These are phyloP conservation scores for Botrytis fabae DNA, from an alignment of 2,329 filamentous ascomycete genomes.

Conservation along the genomic window DNA sequence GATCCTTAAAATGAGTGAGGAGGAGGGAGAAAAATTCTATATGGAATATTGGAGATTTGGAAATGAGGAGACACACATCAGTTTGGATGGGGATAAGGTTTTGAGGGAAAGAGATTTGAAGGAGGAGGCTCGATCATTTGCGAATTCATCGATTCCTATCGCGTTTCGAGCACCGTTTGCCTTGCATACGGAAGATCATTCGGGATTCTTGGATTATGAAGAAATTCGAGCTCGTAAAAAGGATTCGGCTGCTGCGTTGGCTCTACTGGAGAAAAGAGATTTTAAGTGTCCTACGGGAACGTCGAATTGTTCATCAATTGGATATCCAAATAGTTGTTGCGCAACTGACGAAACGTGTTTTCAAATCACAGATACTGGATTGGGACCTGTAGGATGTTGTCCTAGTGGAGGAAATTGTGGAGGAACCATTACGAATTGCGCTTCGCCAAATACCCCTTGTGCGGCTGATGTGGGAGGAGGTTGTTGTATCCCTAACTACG, in stretches of 20 bases:
- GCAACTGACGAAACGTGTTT: constrained; percentile 65
- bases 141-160: constrained; percentile 33
- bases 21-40: constrained; percentile 73
- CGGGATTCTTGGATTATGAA: constrained; percentile 4
- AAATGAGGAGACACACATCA: constrained; percentile 26
- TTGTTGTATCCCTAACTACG: constrained; percentile 72
- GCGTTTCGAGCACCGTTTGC: constrained; percentile 54
- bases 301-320: constrained; percentile 62
- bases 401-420: constrained; percentile 63
- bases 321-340: constrained; percentile 72
- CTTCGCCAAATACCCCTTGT: constrained; percentile 63
- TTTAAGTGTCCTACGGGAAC: constrained; percentile 69
- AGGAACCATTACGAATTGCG: constrained; percentile 62
- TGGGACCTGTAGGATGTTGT: constrained; percentile 75
- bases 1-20: constrained; percentile 69
- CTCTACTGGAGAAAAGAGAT: constrained; percentile 55
- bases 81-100: constrained; percentile 1
- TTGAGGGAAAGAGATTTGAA: constrained; percentile 31
- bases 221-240: constrained; percentile 28
- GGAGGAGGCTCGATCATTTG: constrained; percentile 32
- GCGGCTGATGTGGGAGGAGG: constrained; percentile 66
- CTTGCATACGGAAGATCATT: constrained; percentile 45
- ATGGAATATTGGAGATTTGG: constrained; percentile 58
- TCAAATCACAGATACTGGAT: constrained; percentile 58
- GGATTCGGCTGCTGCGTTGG: constrained; percentile 44